Base-by-base conservation (phyloP, 495 filamentous ascomycete species). In the Lophiostoma macrostomum region DNA sequence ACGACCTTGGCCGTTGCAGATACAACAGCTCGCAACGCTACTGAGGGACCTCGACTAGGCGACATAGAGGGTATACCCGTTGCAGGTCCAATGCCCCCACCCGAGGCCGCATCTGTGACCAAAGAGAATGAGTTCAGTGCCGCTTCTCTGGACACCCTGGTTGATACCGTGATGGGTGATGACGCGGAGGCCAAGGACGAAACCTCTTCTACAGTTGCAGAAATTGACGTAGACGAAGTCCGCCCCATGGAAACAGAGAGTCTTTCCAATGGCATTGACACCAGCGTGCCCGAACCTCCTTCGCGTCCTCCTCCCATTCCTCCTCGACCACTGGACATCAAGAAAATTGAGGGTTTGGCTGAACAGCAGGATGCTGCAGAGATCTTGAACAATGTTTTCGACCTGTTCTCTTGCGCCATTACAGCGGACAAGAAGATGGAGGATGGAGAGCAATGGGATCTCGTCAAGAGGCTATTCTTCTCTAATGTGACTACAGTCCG, bases 361-460 rank as follows among this genome's bases (percentile, higher is more conserved):
- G 80, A 91, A 64, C 91, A 73, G 50, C 71, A 96, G 72, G 93
- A 98, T 72, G 93, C 95, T 5, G 90, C 87, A 8, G 93, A 98
- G 67, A 91, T 95, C 30, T 91, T 96, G 66, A 88, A 88, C 31
- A 91, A 93, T 65, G 84, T 94, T 19, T 78, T 94, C 29, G 90
- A 91, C 58, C 87, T 91, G 31, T 76, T 96, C n/a, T 83, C 88
- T 64, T 89, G 87, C 56, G 91, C 90, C 3, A 90, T 96, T 62
- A 83, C 80, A 56, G 77, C 89, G 29, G 71, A 73, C 5, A 69
- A 71, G 1, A 69, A 83, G 46, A 81, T 80, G 23, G 67, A 76
- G 10, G 76, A 81, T 32, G 85, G 84, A 5, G 85, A 89, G 62
- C 90, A 95, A 69, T 68, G 84, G 5, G 94, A 97, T 66, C 74